Evolutionary conservation across 495 filamentous ascomycete species (phyloP), one percentile per base, ranked within the genome.

Genomic region (Choiromyces venosus): DNA sequence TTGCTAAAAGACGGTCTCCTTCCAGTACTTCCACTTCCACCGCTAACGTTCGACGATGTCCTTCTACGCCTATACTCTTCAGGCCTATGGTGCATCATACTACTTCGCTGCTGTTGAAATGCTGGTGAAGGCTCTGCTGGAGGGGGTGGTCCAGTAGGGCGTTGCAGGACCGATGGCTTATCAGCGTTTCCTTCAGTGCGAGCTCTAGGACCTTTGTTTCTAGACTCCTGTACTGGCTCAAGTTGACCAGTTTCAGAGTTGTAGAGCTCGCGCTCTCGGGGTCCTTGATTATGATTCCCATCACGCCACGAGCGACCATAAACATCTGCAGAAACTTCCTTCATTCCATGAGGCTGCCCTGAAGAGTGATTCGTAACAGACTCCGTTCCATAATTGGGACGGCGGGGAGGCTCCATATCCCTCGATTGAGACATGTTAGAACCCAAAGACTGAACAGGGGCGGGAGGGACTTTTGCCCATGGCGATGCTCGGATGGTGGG

Each of bases 201-300:
- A 66, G 88, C 84, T n/a, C 72, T 69, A 25, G 89, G 87, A 35
- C 87, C 87, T 74, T 92, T 87, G 52, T 92, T 90, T 36, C 84
- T 86, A 71, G 96, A 92, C 61, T 80, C 79, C 38, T 87, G 84
- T 9, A 93, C 96, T 7, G 96, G 94, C 79, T 99, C 95, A 78
- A 97, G 96, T 61, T 93, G 90, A 35, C 96, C 95, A 65, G 93
- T 97, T 52, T 96, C 90, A 14, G 95, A 96, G 82, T 98, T 97
- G 82, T 88, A 99, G 0, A 99, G 86, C 81, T 97, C 93, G 73
- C 91, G 86, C 71, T 88, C 88, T 66, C 69, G 67, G 38, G 84
- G 84, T 33, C 85, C 87, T 14, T 87, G 85, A 61, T 77, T 82
- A 0, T 79, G 67, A 29, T 90, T 86, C 21, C 86, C 85, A 61